Evolutionary conservation across 2,329 filamentous ascomycete species (phyloP).

Genomic region (Tolypocladium inflatum): DNA sequence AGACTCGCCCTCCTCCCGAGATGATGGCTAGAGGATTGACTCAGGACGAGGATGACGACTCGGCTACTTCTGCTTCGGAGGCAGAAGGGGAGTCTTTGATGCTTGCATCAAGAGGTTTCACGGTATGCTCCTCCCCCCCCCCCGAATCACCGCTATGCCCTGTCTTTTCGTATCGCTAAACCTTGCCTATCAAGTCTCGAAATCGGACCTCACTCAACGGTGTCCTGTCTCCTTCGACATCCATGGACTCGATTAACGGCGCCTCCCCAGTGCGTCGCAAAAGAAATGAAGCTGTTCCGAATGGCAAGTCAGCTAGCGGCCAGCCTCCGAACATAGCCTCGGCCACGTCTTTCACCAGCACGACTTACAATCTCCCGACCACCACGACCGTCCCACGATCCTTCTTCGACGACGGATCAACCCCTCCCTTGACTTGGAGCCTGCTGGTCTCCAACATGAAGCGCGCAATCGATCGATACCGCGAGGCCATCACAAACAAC

Average conservation of each 20-base stretch:
- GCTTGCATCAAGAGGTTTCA: slow-evolving; percentile 57
- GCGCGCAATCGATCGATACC: slow-evolving; percentile 78
- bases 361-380: slow-evolving; percentile 46
- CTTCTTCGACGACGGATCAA: slow-evolving; percentile 84
- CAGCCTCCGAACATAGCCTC: slow-evolving; percentile 43
- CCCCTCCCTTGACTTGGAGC: slow-evolving; percentile 78
- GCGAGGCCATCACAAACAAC: slow-evolving; percentile 76
- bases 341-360: slow-evolving; percentile 53
- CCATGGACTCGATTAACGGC: slow-evolving; percentile 81
- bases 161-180: not conserved
- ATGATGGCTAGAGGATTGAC: slow-evolving; percentile 77
- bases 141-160: not conserved
- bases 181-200: slow-evolving; percentile 33
- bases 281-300: slow-evolving; percentile 46
- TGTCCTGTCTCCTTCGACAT: slow-evolving; percentile 75
- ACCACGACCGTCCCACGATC: slow-evolving; percentile 61
- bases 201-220: slow-evolving; percentile 59
- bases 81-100: slow-evolving; percentile 66
- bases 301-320: slow-evolving; percentile 25
- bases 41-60: slow-evolving; percentile 84
- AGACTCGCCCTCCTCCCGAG: slow-evolving; percentile 81
- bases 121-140: slow-evolving; percentile 38
- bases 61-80: slow-evolving; percentile 74
- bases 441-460: slow-evolving; percentile 89
- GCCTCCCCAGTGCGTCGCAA: slow-evolving; percentile 49